Percentiles rank a stretch among this genome's conserved stretches.
These are phyloP conservation scores for Ophidiomyces ophidiicola DNA, from an alignment of 2,329 filamentous ascomycete species.

Conservation along the genomic window DNA sequence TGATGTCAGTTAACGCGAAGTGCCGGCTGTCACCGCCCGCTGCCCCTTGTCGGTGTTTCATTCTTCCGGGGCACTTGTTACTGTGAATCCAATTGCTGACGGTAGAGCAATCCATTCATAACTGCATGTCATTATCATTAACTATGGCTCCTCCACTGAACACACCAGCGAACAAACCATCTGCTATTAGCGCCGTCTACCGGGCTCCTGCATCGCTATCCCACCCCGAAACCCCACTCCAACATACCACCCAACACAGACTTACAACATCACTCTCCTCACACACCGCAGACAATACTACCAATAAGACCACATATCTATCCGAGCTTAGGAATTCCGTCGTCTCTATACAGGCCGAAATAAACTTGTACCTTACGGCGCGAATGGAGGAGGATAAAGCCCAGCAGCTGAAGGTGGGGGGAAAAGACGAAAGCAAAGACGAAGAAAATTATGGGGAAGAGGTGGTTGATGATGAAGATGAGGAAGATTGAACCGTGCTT, in stretches of 20 bases:
- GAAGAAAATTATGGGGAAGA: constrained; percentile 72
- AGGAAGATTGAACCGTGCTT: constrained; percentile 16
- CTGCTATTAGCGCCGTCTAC: constrained; percentile 18
- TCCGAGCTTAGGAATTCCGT: constrained; percentile 39
- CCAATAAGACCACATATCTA: constrained; percentile 44
- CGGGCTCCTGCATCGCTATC: constrained; percentile 20
- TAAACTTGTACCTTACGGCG: constrained; percentile 49
- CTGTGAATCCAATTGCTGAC: too few relatives aligned
- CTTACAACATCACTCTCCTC: constrained; percentile 18
- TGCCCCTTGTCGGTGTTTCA: background rate
- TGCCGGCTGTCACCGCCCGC: background rate
- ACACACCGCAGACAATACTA: constrained; percentile 15
- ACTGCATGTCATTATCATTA: too few relatives aligned
- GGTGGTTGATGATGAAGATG: constrained; percentile 49
- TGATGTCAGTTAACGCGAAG: background rate
- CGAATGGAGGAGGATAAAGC: constrained; percentile 52
- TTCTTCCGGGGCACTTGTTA: background rate
- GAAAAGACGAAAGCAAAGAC: constrained; percentile 26
- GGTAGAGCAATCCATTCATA: too few relatives aligned
- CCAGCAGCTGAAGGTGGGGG: constrained; percentile 21
- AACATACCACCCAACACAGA: constrained; percentile 26
- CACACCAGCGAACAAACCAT: constrained; percentile 11
- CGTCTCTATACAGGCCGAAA: constrained; percentile 42
- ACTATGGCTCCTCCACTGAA: constrained; percentile 15
- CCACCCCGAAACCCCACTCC: constrained; percentile 14